Base-by-base conservation (phyloP, 768 basidiomycete genomes). In the Mycena crocata region DNA sequence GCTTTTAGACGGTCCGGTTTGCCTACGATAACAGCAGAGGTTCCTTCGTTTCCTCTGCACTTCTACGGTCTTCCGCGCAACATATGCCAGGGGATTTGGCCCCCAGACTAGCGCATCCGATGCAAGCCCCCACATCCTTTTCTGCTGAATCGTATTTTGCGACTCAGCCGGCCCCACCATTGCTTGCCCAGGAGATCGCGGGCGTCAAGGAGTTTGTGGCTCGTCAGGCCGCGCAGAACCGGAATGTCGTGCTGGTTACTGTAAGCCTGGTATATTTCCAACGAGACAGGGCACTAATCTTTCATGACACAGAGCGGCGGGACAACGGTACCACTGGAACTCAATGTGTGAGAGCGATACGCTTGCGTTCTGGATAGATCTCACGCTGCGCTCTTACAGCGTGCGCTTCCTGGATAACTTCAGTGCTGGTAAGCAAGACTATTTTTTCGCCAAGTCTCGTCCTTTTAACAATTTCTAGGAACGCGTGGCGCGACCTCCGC, bases 341-440 rank as follows among this genome's bases (percentile, higher is more conserved):
- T 96, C 84, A 99, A 99, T 75, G 96, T 98, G 98, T 98, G 86
- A 90, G 96, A 84, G 60, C 62, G 64, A 74, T 76, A 62, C 71
- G 64, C 64, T 70, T 61, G 74, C 59, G 71, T 64, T 68, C 73
- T 76, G 55, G 64, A 64, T 62, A 67, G 69, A 66, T 71, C 74
- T 76, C 67, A 78, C 70, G 68, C 51, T 66, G 67, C 67, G 76
- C 66, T 77, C 46, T 67, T 70, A n/a, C 74, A 99, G 97, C 72
- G 98, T 99, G 50, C 94, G 98, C 55, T 99, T 98, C 78, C 85
- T 99, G 31, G 97, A 99, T 77, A 99, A 99, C 83, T 99, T 99
- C 80, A 98, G 96, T 79, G 97, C 98, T 65, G 95, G 95, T 93
- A 50, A 66, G 90, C 75, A 35, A 3, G 21, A 23, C 37, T n/a